phyloP scores from a whole-genome alignment of 73 alveolate genomes.

The Stentor coeruleus region DNA sequence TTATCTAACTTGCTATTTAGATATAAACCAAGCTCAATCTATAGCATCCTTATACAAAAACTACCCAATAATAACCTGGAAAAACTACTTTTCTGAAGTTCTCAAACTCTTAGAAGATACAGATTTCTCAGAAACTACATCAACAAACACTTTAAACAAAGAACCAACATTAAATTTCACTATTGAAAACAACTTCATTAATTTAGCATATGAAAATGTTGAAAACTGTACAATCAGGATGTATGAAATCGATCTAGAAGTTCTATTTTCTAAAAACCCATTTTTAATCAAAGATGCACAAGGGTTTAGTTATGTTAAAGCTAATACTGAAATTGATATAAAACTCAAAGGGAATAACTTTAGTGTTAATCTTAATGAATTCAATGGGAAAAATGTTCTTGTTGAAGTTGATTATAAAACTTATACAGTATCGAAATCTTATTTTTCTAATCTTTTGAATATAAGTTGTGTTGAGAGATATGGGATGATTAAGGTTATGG shows the following conservation, averaged over 20 bases:
- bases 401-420: constrained; percentile 63
- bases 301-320: constrained; percentile 72
- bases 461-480: constrained; percentile 58
- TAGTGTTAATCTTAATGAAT: constrained; percentile 60
- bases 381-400: constrained; percentile 57
- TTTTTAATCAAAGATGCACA: constrained; percentile 61
- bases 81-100: constrained; percentile 66
- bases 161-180: neutral
- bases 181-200: neutral
- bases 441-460: constrained; percentile 66
- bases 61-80: constrained; percentile 80
- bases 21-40: constrained; percentile 27
- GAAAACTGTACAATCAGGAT: constrained; percentile 42
- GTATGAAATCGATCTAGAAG: constrained; percentile 79
- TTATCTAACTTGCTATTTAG: constrained; percentile 62
- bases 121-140: constrained; percentile 55
- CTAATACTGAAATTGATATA: constrained; percentile 44
- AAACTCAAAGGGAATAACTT: constrained; percentile 11
- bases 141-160: neutral
- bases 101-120: constrained; percentile 57
- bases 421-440: constrained; percentile 53
- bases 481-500: constrained; percentile 82
- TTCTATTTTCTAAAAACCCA: constrained; percentile 83
- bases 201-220: neutral
- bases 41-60: constrained; percentile 60